A percentile compares a stretch with the other conserved stretches of the same genome.
Evolutionary conservation across 2,329 filamentous ascomycete species (phyloP).

Genomic region (Talaromyces sp.): DNA sequence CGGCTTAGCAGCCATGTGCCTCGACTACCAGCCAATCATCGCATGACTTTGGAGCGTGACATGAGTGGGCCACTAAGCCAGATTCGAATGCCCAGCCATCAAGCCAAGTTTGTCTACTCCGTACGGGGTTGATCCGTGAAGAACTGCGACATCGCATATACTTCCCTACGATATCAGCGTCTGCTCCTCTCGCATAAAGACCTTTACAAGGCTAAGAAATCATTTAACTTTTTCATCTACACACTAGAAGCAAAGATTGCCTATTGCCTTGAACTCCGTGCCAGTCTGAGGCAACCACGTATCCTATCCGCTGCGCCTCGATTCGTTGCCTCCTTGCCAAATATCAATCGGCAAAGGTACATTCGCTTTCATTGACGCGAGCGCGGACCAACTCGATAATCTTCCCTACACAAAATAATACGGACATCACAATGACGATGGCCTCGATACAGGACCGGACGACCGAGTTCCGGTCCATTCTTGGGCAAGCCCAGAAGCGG

Average conservation of each 20-base stretch:
- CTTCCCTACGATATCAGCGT: background rate
- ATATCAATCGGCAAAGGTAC: background rate
- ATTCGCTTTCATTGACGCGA: background rate
- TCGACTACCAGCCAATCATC: background rate
- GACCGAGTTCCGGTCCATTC: conserved; percentile 87
- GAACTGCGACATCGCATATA: background rate
- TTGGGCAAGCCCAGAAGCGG: conserved; percentile 77
- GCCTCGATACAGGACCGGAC: conserved; percentile 93
- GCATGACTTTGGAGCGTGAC: background rate
- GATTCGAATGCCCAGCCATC: background rate
- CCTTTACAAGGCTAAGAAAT: background rate
- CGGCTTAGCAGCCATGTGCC: background rate
- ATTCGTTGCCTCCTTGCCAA: background rate
- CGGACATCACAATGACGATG: conserved; percentile 45
- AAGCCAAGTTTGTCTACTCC: conserved; percentile 2
- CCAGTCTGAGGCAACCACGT: background rate
- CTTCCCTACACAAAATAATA: background rate
- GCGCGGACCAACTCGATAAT: background rate
- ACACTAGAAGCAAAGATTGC: background rate
- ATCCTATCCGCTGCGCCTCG: background rate
- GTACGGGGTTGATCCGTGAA: background rate
- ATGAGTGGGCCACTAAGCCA: conserved; percentile 2
- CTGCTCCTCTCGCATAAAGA: background rate
- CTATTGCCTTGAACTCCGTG: background rate
- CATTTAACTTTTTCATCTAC: too few relatives aligned